These are phyloP conservation scores for Trichoderma asperelloides DNA, from an alignment of 495 filamentous ascomycete species.

Conservation along the genomic window DNA sequence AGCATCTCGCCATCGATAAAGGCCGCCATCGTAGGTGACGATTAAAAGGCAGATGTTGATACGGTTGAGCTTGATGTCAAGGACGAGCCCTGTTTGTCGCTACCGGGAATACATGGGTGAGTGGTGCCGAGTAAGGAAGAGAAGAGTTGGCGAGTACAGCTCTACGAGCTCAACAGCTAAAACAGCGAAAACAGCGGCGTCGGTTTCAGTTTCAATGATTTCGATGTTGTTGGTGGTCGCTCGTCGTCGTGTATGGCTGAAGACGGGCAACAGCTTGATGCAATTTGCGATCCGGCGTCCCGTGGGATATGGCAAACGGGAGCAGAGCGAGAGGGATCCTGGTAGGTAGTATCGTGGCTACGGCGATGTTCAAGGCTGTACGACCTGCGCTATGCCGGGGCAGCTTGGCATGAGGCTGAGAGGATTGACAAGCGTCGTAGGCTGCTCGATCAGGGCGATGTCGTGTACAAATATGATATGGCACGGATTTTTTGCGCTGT, in stretches of 20 bases:
- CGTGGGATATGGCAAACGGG: not conserved
- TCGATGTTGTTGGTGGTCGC: not conserved
- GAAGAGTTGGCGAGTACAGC: not conserved
- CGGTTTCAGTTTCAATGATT: not conserved
- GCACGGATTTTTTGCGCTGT: not conserved
- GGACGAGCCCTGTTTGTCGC: slow-evolving; percentile 3
- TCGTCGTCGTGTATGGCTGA: not conserved
- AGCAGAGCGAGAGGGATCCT: not conserved
- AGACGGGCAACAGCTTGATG: not conserved
- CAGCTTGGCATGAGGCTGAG: slow-evolving; percentile 1
- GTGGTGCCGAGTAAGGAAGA: not conserved
- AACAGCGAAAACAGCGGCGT: not conserved
- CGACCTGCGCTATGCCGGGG: not conserved
- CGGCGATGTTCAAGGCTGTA: not conserved
- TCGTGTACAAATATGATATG: not conserved
- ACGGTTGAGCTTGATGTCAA: not conserved
- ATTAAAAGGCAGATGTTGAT: not conserved
- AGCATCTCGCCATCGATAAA: slow-evolving; percentile 11
- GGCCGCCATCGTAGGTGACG: not conserved
- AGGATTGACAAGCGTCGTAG: not conserved
- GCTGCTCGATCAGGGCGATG: not conserved
- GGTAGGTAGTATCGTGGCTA: not conserved
- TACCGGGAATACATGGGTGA: slow-evolving; percentile 1
- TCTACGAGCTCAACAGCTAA: not conserved
- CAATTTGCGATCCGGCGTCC: not conserved